Evolutionary conservation across 164 flowering plant species (phyloP), one percentile per base, ranked within the genome.

Genomic region (Malania oleifera): DNA sequence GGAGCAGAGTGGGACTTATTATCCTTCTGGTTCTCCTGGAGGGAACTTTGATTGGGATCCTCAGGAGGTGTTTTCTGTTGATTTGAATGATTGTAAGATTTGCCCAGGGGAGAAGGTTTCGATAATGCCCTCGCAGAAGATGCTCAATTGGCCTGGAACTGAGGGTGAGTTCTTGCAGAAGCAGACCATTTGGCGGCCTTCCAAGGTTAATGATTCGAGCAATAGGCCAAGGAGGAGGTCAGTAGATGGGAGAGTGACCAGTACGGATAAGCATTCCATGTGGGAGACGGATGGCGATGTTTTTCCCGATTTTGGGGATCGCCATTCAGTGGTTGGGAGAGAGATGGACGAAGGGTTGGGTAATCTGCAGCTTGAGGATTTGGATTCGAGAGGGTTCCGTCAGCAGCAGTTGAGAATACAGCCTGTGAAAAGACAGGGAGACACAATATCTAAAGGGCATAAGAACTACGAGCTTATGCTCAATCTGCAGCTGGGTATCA

Each of bases 401-500:
- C 57, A 9, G 15, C 65, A 57, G 46, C 47, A 34, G 1, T 52
- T 73, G 24, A 61, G 57, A 29, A 48, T 64, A 46, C 65, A 55
- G 59, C 74, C 79, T 1, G 35, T 53, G 29, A 87, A 78, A 71
- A 78, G 54, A 64, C 92, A 77, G 48, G 95, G 95, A 11, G 60
- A 43, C 56, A 82, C 84, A 2, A 85, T 87, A 23, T 57, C 80
- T 1, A 83, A 82, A 65, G 91, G 89, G 44, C 91, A 87, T 56
- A 85, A 82, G 67, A 83, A 85, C 58, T 87, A 81, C 56, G 89
- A 87, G n/a, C 86, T 87, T 46, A 87, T 87, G 95, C 89, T 87
- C 19, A 87, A 87, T 70, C 72, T 87, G 68, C 95, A 87, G 73
- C 72, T 85, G 37, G 91, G 95, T 11, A 85, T 87, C 71, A 85